A percentile compares a stretch with the other conserved stretches of the same genome.
Conservation (phyloP, 192 early-diverging fungal genomes). For the Mortierella hygrophila region DNA sequence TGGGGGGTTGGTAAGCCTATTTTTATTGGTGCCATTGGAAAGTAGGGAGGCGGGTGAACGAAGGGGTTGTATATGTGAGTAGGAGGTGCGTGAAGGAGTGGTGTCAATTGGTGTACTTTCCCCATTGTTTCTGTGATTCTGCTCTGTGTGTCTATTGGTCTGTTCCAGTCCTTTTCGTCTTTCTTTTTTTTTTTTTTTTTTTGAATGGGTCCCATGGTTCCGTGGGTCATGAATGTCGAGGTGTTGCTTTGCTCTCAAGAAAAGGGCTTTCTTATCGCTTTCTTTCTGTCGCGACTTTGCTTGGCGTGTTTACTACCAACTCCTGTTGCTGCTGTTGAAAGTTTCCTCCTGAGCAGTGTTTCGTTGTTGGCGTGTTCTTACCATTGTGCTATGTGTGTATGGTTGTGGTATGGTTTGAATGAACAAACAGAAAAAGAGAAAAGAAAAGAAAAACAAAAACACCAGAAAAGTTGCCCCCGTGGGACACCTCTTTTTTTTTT, state of each 20-base stretch:
- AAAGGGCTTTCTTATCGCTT: too few relatives aligned
- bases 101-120: neutral
- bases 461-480: neutral
- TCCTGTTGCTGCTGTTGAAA: neutral
- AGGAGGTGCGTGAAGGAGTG: neutral
- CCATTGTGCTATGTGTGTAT: neutral
- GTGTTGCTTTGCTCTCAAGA: too few relatives aligned
- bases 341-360: neutral
- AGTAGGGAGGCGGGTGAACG: neutral
- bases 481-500: neutral
- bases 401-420: neutral
- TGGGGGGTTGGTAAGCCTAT: conserved; percentile 54
- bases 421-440: neutral
- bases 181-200: too few relatives aligned
- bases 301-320: too few relatives aligned
- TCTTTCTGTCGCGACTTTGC: neutral
- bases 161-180: too few relatives aligned
- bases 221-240: too few relatives aligned
- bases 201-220: too few relatives aligned
- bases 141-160: too few relatives aligned
- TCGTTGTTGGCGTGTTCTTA: neutral
- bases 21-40: neutral
- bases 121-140: too few relatives aligned
- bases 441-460: neutral
- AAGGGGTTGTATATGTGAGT: neutral